Percentiles rank a stretch among this genome's conserved stretches.
Conservation (phyloP, 2,329 filamentous ascomycete species). For the Fonsecaea monophora region DNA sequence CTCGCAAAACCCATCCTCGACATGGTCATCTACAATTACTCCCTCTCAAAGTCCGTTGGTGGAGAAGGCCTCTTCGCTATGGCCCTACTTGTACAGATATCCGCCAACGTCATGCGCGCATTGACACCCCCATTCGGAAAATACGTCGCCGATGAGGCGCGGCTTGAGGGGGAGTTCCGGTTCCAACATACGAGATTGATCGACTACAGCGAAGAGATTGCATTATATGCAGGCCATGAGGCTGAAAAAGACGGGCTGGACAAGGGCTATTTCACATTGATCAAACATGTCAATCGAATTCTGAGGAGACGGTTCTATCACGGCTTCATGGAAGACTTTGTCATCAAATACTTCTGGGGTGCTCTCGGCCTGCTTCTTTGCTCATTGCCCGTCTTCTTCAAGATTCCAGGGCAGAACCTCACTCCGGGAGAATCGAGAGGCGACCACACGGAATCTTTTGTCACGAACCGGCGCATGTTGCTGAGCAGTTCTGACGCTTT, state of each 20-base stretch:
- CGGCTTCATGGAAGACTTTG: constrained; percentile 99
- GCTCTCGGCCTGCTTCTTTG: constrained; percentile 89
- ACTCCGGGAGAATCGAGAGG: constrained; percentile 50
- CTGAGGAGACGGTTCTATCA: constrained; percentile 90
- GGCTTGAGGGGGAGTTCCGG: constrained; percentile 92
- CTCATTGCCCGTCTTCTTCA: constrained; percentile 95
- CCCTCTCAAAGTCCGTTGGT: constrained; percentile 90
- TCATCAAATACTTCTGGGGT: constrained; percentile 99
- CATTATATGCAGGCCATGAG: constrained; percentile 87
- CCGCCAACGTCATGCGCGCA: constrained; percentile 89
- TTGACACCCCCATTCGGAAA: constrained; percentile 95
- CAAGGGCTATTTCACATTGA: constrained; percentile 98
- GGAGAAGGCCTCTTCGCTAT: constrained; percentile 95
- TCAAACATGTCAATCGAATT: constrained; percentile 98
- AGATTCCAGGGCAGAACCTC: constrained; percentile 73
- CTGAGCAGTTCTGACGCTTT: constrained; percentile 94
- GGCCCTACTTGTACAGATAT: constrained; percentile 90
- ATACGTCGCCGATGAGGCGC: constrained; percentile 95
- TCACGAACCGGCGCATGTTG: constrained; percentile 91
- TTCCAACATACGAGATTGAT: constrained; percentile 95
- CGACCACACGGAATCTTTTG: constrained; percentile 73
- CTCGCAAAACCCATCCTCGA: constrained; percentile 92
- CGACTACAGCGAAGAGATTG: constrained; percentile 94
- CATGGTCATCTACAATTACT: constrained; percentile 96
- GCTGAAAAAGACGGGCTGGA: constrained; percentile 96